Conservation (phyloP, 805 yeast species). For the Saturnispora mendoncae region DNA sequence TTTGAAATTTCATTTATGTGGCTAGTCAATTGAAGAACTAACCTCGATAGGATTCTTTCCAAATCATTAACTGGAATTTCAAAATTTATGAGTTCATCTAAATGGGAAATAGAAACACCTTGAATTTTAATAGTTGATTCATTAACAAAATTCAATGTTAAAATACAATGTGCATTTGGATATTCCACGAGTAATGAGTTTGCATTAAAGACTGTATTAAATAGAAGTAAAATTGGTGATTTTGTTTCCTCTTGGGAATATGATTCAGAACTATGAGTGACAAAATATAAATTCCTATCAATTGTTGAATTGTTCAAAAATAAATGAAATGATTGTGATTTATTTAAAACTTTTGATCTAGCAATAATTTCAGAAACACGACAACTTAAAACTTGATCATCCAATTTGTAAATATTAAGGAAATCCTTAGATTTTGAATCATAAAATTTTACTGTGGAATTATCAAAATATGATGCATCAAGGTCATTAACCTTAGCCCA, state of each 20-base stretch:
- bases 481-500: conserved; percentile 60
- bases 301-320: conserved; percentile 42
- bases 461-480: conserved; percentile 37
- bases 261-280: conserved; percentile 56
- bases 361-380: conserved; percentile 49
- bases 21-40: conserved; percentile 12
- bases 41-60: conserved; percentile 30
- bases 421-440: conserved; percentile 15
- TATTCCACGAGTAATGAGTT: conserved; percentile 28
- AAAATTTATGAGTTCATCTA: conserved; percentile 15
- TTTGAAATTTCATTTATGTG: conserved; percentile 24
- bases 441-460: conserved; percentile 22
- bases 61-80: conserved; percentile 28
- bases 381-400: conserved; percentile 20
- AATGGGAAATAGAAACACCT: conserved; percentile 22
- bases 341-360: conserved; percentile 65
- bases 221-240: conserved; percentile 56
- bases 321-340: conserved; percentile 78
- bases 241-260: conserved; percentile 48
- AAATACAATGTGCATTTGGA: conserved; percentile 17
- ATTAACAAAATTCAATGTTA: conserved; percentile 20
- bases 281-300: conserved; percentile 37
- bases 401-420: conserved; percentile 20
- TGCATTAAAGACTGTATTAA: conserved; percentile 44
- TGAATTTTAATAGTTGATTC: conserved; percentile 19